phyloP scores from a whole-genome alignment of 169 alveolate genomes.

The Eimeria praecox region DNA sequence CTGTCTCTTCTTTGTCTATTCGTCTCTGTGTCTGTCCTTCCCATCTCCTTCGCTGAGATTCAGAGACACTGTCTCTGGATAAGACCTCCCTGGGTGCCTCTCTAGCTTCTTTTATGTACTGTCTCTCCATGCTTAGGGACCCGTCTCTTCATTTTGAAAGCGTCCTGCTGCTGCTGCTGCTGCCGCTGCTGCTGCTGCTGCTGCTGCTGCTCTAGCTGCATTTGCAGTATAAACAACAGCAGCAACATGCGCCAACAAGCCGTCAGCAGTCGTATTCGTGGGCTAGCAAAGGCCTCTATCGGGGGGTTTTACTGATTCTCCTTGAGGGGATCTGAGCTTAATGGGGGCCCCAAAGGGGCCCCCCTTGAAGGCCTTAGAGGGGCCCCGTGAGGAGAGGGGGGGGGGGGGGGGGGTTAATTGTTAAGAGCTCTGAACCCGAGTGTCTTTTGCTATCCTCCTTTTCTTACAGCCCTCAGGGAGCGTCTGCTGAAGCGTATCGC shows the following conservation, averaged over 20 bases:
- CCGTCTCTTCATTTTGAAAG: neutral
- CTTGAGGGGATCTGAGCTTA: neutral
- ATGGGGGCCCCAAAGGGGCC: neutral
- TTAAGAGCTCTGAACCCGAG: neutral
- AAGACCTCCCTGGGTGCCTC: neutral
- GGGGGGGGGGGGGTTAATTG: neutral
- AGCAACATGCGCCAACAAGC: neutral
- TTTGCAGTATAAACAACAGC: neutral
- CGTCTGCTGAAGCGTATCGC: neutral
- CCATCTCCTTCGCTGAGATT: neutral
- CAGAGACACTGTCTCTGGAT: neutral
- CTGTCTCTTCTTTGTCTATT: neutral
- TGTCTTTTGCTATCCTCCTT: neutral
- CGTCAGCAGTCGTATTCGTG: neutral
- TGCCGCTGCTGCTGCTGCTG: neutral
- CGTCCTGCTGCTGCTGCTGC: neutral
- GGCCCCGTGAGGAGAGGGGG: slow-evolving; percentile 18
- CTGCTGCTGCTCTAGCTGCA: neutral
- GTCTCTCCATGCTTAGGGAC: neutral
- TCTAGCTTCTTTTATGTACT: neutral
- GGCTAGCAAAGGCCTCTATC: neutral
- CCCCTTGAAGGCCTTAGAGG: neutral
- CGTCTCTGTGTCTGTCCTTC: neutral
- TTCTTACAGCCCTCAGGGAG: neutral
- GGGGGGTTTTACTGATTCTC: neutral